phyloP scores from a whole-genome alignment of 2,329 filamentous ascomycete species.

The Gnomoniopsis sp. region DNA sequence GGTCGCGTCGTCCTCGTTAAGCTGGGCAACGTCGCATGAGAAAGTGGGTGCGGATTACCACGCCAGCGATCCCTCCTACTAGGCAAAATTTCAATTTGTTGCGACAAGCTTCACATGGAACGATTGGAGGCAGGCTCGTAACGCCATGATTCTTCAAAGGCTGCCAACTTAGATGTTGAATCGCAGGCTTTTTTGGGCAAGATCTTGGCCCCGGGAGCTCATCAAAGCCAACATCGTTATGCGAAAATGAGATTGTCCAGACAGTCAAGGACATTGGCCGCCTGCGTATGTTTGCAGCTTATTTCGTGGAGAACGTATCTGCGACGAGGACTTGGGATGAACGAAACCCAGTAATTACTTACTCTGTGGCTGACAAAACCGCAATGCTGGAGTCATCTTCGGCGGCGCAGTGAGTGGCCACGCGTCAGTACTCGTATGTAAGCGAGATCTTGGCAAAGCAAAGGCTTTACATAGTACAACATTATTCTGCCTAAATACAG shows the following conservation, averaged over 20 bases:
- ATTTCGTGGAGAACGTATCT: neutral
- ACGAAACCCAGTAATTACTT: neutral
- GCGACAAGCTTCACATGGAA: no score
- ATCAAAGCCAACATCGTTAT: no score
- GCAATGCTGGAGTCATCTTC: neutral
- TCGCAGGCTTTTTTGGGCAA: no score
- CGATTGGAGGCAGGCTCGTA: no score
- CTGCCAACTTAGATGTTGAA: no score
- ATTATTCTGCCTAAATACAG: neutral
- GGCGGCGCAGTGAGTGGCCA: slow-evolving; percentile 8
- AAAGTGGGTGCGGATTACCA: no score
- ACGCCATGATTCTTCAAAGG: no score
- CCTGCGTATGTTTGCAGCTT: neutral
- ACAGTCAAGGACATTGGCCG: neutral
- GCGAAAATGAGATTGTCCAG: neutral
- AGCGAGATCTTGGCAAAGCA: neutral
- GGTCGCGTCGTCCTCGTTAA: neutral
- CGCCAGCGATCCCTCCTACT: no score
- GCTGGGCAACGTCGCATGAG: no score
- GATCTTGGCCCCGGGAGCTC: no score
- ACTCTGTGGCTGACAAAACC: neutral
- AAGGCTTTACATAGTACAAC: neutral
- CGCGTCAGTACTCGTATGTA: slow-evolving; percentile 10
- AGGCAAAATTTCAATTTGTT: no score
- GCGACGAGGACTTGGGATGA: neutral